Base-by-base conservation (phyloP, 768 basidiomycete species). In the Tricholoma matsutake region DNA sequence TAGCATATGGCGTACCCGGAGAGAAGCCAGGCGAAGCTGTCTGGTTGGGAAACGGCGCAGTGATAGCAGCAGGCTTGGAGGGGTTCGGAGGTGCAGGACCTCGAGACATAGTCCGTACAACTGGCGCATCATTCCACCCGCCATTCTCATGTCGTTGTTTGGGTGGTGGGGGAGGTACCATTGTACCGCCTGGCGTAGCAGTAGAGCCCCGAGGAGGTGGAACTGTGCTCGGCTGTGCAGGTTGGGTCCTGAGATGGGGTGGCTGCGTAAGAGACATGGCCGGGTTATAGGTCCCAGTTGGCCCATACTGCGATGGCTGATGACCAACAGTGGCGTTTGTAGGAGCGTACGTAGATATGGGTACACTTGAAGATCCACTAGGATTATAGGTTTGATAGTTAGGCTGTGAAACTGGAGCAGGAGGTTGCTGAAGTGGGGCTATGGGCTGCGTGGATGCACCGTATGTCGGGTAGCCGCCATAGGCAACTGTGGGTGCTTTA, bases 111-210 rank as follows among this genome's bases (percentile, higher is more conserved):
- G 76, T 69, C 14, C 77, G 65, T 11, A 85, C 63, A 6, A 78
- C 70, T 0, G 94, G 94, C 0, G 94, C 86, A 73, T 98, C 96
- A 67, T 98, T 98, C 94, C 95, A 98, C 0, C 94, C 94, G 14
- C 88, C 84, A 29, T 87, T 86, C 54, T 89, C 89, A 29, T 78
- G 76, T 45, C 86, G 84, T 31, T 45, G 41, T 43, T 86, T 86
- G 3, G 86, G 83, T 1, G 89, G 83, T 1, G 84, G 80, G 53
- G 77, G 74, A 51, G 81, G 77, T 1, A 68, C 59, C 2, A 63
- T 71, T 8, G 58, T 65, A 25, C 59, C 62, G 9, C 67, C 64
- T 29, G 72, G 67, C 0, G 72, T 68, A 45, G 71, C 72, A 31
- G 74, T 71, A 2, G 67, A 66, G 4, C 71, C 75, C 41, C 73